phyloP scores from a whole-genome alignment of 2,329 filamentous ascomycete genomes.

The Sphaerulina vaccinii region DNA sequence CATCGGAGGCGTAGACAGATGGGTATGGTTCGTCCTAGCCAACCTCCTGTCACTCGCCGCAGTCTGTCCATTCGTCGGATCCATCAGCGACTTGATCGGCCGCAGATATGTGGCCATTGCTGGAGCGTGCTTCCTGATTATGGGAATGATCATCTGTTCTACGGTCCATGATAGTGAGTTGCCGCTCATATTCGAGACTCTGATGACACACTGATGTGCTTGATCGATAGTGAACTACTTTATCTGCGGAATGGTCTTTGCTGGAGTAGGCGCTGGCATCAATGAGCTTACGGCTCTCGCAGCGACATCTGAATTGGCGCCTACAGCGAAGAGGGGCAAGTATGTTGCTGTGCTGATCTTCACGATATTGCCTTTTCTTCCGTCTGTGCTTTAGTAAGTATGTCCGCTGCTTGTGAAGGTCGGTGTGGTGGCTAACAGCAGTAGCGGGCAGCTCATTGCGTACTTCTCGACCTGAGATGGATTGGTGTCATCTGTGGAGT shows the following conservation, averaged over 20 bases:
- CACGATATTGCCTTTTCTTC: conserved; percentile 62
- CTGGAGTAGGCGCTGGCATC: conserved; percentile 65
- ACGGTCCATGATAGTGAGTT: conserved; percentile 56
- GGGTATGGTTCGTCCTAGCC: conserved; percentile 49
- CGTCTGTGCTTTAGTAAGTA: conserved; percentile 55
- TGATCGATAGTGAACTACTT: conserved; percentile 48
- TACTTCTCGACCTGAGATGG: conserved; percentile 52
- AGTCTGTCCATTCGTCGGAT: conserved; percentile 63
- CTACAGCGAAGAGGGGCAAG: conserved; percentile 61
- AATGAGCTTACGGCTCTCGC: conserved; percentile 68
- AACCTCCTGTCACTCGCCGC: conserved; percentile 57
- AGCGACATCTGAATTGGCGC: conserved; percentile 66
- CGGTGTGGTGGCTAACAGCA: not conserved
- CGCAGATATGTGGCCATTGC: conserved; percentile 59
- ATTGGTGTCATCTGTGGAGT: conserved; percentile 54
- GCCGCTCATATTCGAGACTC: no score
- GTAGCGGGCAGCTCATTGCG: conserved; percentile 56
- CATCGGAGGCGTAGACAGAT: conserved; percentile 24
- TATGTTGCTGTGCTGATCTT: conserved; percentile 62
- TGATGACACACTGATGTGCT: no score
- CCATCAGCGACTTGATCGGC: conserved; percentile 61
- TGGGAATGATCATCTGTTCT: conserved; percentile 60
- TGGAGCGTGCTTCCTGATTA: conserved; percentile 53
- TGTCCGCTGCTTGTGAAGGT: not conserved
- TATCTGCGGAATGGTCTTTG: conserved; percentile 61